Conservation (phyloP, 768 basidiomycete species). For the Lactarius psammicola region DNA sequence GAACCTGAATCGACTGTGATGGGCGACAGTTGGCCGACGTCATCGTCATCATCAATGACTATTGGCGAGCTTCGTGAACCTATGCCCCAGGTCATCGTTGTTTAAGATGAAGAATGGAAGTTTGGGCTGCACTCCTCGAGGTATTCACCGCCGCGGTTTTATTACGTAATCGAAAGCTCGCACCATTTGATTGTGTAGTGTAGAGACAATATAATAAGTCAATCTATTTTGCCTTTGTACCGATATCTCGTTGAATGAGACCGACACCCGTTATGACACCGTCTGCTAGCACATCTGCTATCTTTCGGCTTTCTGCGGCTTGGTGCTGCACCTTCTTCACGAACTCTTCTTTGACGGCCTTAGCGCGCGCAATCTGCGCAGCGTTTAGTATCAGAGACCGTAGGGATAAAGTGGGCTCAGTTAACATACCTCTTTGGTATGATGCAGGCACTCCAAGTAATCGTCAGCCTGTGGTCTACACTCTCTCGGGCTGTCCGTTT, state of each 20-base stretch:
- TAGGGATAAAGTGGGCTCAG: neutral
- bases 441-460: conserved; percentile 90
- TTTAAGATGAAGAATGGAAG: neutral
- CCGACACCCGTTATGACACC: conserved; percentile 76
- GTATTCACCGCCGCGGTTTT: neutral
- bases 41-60: conserved; percentile 28
- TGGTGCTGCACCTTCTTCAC: conserved; percentile 62
- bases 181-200: neutral
- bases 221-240: conserved; percentile 18
- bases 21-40: neutral
- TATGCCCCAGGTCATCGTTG: conserved; percentile 20
- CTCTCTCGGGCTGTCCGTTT: conserved; percentile 68
- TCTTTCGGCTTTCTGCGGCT: conserved; percentile 67
- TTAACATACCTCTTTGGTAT: conserved; percentile 77
- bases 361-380: conserved; percentile 59
- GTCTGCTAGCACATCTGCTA: conserved; percentile 67
- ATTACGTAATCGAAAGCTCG: conserved; percentile 18
- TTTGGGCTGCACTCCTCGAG: neutral
- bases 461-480: conserved; percentile 76
- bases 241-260: conserved; percentile 55
- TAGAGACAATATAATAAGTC: neutral
- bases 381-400: neutral
- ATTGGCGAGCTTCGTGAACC: conserved; percentile 28
- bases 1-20: neutral
- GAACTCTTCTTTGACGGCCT: conserved; percentile 69